Evolutionary conservation across 371 early-diverging fungal genomes (phyloP).

Genomic region (Rhizomucor pusillus): DNA sequence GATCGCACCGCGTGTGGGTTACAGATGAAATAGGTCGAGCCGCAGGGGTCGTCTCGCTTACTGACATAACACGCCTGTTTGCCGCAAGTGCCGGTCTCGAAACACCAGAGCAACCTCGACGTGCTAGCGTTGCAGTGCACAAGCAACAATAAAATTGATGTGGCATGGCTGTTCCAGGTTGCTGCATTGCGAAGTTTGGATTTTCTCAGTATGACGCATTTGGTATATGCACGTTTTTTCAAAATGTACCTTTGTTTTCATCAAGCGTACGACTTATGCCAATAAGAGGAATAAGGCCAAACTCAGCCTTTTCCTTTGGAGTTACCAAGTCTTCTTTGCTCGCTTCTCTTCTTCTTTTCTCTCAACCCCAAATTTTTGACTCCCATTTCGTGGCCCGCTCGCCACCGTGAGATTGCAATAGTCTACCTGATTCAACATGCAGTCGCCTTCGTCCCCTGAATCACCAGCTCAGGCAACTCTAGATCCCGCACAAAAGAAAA

Average conservation of each 20-base stretch:
- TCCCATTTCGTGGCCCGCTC: no score
- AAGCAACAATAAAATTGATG: not conserved
- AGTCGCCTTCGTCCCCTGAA: no score
- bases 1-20: conserved; percentile 84
- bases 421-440: no score
- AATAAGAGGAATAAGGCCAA: conserved; percentile 1
- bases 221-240: no score
- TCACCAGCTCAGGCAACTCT: not conserved
- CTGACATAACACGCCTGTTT: conserved; percentile 67
- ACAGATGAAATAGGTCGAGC: conserved; percentile 52
- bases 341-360: conserved; percentile 1
- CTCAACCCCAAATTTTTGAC: not conserved
- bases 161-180: no score
- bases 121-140: conserved; percentile 7
- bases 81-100: conserved; percentile 13
- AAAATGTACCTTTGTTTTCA: no score
- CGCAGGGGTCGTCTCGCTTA: conserved; percentile 71
- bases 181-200: no score
- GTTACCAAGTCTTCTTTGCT: not conserved
- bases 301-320: not conserved
- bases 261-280: no score
- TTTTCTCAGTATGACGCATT: no score
- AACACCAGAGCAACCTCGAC: conserved; percentile 1
- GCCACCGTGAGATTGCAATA: no score
- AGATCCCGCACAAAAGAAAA: conserved; percentile 1